Conservation (phyloP, 192 early-diverging fungal species). For the Backusella tuberculispora region DNA sequence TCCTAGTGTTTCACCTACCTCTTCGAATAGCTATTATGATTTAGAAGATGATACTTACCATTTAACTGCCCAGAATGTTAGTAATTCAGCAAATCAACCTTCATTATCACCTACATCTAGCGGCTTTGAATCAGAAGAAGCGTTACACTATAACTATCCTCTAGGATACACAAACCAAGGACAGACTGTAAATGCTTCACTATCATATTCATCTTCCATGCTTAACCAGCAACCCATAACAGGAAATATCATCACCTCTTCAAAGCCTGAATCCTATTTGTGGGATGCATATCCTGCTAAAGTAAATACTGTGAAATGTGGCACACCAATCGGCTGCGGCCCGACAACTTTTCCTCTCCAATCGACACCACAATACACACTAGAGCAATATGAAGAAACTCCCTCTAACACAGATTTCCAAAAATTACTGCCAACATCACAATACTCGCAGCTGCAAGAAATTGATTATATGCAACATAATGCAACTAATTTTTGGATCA, state of each 20-base stretch:
- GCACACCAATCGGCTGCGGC: conserved; percentile 16
- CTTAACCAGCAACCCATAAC: conserved; percentile 2
- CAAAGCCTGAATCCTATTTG: neutral
- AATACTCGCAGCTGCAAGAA: neutral
- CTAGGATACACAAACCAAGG: conserved; percentile 17
- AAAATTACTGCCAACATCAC: neutral
- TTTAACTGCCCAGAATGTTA: neutral
- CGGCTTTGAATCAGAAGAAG: conserved; percentile 18
- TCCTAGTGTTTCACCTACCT: neutral
- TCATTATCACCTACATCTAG: conserved; percentile 6
- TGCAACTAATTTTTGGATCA: neutral
- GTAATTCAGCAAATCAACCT: neutral
- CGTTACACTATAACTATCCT: conserved; percentile 3
- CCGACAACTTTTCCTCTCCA: neutral
- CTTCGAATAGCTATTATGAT: conserved; percentile 1
- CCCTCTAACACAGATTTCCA: neutral
- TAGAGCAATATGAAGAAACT: neutral
- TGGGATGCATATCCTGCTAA: neutral
- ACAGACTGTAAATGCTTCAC: neutral
- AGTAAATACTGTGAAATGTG: neutral
- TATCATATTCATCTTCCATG: conserved; percentile 11
- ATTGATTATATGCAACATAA: neutral
- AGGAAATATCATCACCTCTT: conserved; percentile 1
- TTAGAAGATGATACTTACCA: neutral
- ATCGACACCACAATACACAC: neutral